A percentile compares a stretch with the other conserved stretches of the same genome.
These are phyloP conservation scores for Pestalotiopsis fici DNA, from an alignment of 2,329 filamentous ascomycete genomes.

Conservation along the genomic window DNA sequence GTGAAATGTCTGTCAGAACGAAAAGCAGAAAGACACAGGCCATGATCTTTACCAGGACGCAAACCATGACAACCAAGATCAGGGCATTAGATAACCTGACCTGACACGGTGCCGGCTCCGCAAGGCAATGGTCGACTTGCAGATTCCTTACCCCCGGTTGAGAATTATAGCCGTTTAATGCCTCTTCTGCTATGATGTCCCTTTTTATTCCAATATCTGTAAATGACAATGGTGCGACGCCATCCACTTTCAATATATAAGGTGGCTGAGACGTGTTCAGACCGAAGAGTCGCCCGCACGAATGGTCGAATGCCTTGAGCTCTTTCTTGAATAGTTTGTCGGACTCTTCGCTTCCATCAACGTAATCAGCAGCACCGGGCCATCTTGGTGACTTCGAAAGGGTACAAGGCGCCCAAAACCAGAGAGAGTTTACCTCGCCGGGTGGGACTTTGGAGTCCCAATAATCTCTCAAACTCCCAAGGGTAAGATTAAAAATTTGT, in stretches of 20 bases:
- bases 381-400: not conserved
- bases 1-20: constrained; percentile 33
- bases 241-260: not conserved
- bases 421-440: not conserved
- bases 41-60: constrained; percentile 38
- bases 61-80: constrained; percentile 19
- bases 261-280: not conserved
- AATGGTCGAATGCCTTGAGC: not conserved
- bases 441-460: not conserved
- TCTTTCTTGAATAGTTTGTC: not conserved
- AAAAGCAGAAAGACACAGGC: constrained; percentile 29
- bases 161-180: not conserved
- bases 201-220: not conserved
- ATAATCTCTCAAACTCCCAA: not conserved
- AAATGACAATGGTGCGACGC: not conserved
- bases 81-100: constrained; percentile 19
- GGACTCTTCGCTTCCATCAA: not conserved
- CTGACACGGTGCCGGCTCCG: constrained; percentile 17
- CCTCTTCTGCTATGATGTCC: not conserved
- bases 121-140: constrained; percentile 19
- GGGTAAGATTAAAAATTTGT: not conserved
- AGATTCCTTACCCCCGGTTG: not conserved
- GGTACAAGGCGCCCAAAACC: not conserved
- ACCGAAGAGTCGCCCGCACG: not conserved
- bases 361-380: not conserved